Base-by-base conservation (phyloP, 352 stramenopile genomes). In the Elongisporangium prolatum region DNA sequence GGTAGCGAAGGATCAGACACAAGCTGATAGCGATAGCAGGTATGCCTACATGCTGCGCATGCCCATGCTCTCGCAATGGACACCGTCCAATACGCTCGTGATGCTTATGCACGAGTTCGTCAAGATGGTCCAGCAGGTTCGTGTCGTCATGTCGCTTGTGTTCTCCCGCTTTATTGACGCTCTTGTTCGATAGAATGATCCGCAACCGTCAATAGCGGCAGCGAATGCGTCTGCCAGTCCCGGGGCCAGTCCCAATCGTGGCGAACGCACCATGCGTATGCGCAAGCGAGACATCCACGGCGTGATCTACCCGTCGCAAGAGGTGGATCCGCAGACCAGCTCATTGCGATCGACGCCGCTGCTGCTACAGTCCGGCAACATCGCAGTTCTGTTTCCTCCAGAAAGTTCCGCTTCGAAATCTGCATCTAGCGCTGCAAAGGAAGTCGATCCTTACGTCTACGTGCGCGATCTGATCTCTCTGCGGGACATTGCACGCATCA, bases 51-150 rank as follows among this genome's bases (percentile, higher is more conserved):
- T 40, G 50, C 60, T 91, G 9, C 64, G 72, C 21, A 63, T 93
- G 18, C 75, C 79, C 2, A 61, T 78, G 56, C 65, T 91, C n/a
- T 54, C 65, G 56, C 72, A 80, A 34, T 93, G 84, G 84, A 93
- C 71, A 28, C 84, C 84, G 40, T 93, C 84, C 10, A 86, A 85
- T 17, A 91, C 84, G 16, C 67, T 93, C 40, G 59, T 71, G 37
- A 89, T 89, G 81, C 50, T 93, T 10, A 58, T 93, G 20, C 63
- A 86, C 37, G 77, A 93, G 59, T 86, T 93, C 56, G 75, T 87
- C 58, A 44, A 59, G 17, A 59, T 75, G 34, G 76, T 93, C 25
- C 84, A 93, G 57, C 71, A 74, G 68, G 73, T 71, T 51, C 21
- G 18, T 17, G 4, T 25, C 34, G 28, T 52, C 9, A 25, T 24